Percentiles rank a stretch among this genome's conserved stretches.
Evolutionary conservation across 129 eudicot species (phyloP).

Genomic region (Lactuca saligna): DNA sequence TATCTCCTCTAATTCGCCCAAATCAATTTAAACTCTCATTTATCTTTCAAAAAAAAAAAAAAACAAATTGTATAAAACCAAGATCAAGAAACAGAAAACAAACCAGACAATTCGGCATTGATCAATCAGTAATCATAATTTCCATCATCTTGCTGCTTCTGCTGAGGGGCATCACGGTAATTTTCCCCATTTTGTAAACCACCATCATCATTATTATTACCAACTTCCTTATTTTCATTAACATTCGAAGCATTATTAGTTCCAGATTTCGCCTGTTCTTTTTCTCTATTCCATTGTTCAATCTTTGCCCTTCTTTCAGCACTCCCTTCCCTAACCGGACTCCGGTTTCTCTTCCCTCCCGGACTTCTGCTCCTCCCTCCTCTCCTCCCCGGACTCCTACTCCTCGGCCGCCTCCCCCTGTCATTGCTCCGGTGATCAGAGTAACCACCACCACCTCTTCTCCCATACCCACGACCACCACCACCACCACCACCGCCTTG

Average conservation of each 20-base stretch:
- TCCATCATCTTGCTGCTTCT: constrained; percentile 37
- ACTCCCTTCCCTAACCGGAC: constrained; percentile 85
- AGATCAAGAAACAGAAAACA: constrained; percentile 14
- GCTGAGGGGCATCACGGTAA: constrained; percentile 35
- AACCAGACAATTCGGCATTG: constrained; percentile 34
- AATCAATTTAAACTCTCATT: constrained; percentile 6
- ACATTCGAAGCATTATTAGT: constrained; percentile 28
- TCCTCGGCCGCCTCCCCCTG: constrained; percentile 68
- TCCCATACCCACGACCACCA: constrained; percentile 58
- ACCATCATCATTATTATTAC: constrained; percentile 22
- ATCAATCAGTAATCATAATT: constrained; percentile 36
- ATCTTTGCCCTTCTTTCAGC: constrained; percentile 97
- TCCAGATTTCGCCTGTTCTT: constrained; percentile 58
- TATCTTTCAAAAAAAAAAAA: constrained; percentile 4
- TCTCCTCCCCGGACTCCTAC: constrained; percentile 87
- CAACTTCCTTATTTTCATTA: constrained; percentile 27
- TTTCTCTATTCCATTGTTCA: constrained; percentile 96
- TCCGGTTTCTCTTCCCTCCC: constrained; percentile 67
- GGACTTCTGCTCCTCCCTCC: constrained; percentile 96
- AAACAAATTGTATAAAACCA: constrained; percentile 1
- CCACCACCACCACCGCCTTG: constrained; percentile 74
- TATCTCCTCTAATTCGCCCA: neutral
- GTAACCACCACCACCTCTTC: constrained; percentile 63
- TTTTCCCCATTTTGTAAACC: constrained; percentile 35
- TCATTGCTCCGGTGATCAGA: constrained; percentile 59